These are phyloP conservation scores for Pestalotiopsis sp. DNA, from an alignment of 2,329 filamentous ascomycete genomes.

Conservation along the genomic window DNA sequence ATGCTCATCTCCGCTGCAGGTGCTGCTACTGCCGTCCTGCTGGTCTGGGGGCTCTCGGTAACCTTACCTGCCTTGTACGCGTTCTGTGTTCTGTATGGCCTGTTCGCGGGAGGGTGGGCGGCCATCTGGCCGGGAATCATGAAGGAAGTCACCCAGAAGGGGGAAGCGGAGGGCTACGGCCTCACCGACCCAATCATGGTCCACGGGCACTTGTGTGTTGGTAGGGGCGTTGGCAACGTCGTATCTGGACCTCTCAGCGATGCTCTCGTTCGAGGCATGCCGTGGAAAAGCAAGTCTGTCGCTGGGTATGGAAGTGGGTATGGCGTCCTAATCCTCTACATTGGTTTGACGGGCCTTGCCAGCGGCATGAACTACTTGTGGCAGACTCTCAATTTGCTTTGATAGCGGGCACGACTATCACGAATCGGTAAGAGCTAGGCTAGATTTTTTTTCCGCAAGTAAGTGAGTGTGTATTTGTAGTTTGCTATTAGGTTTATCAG, in stretches of 20 bases:
- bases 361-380: constrained; percentile 46
- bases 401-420: background rate
- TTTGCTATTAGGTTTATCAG: too few relatives aligned
- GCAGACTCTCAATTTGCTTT: constrained; percentile 20
- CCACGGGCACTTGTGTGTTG: constrained; percentile 57
- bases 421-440: background rate
- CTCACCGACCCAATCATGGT: constrained; percentile 51
- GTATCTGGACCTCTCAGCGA: constrained; percentile 58
- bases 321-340: constrained; percentile 55
- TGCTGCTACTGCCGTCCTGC: background rate
- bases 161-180: constrained; percentile 16
- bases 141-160: constrained; percentile 10
- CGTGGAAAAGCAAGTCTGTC: constrained; percentile 41
- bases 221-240: constrained; percentile 63
- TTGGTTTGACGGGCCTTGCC: constrained; percentile 50
- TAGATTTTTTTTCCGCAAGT: background rate
- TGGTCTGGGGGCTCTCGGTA: constrained; percentile 6
- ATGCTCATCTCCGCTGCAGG: constrained; percentile 6
- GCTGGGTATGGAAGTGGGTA: constrained; percentile 52
- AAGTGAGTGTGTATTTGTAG: background rate
- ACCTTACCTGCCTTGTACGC: constrained; percentile 4
- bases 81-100: constrained; percentile 5
- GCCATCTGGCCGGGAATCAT: constrained; percentile 4
- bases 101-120: constrained; percentile 2
- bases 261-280: constrained; percentile 46